Evolutionary conservation across 108 stramenopile genomes (phyloP), one percentile per base, ranked within the genome.

Genomic region (Nitzschia sp.): DNA sequence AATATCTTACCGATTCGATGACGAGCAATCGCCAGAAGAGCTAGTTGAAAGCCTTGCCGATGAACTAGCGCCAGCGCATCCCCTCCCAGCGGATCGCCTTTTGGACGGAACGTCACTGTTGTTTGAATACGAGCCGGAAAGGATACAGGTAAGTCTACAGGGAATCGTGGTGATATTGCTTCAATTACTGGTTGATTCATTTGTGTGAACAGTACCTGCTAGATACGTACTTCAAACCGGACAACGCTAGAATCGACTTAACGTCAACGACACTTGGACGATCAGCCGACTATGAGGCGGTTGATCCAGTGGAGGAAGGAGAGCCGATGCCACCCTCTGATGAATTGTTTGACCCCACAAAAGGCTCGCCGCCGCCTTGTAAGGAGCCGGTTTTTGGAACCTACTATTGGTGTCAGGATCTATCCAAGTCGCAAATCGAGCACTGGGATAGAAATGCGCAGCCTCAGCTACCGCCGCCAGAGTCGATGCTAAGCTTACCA

Each of bases 21-120:
- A 93, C 57, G 95, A 92, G 58, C 76, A 65, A n/a, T 80, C 83
- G 58, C 89, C 92, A 9, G 75, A 80, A 2, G 90, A 93, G 51
- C 78, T 80, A 27, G 95, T 92, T 1, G 90, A 90, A 26, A 71
- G 54, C 15, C 64, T 95, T 53, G 91, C 79, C n/a, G 95, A 93
- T 64, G 68, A 75, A 29, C 68, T 93, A 82, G 78, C 86, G 21
- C 91, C 95, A 2, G 83, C 84, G 64, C 71, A 54, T 9, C 46
- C 71, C 46, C 18, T 87, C 6, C 95, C 95, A 1, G 71, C 85
- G 0, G 91, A 92, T 6, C 63, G 87, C 32, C 54, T 95, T 6
- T 65, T 95, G 26, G 95, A 95, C 71, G 89, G 86, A 0, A 68
- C 71, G 26, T 65, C 69, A n/a, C 71, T 95, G 36, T 61, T 91